Evolutionary conservation across 2,329 filamentous ascomycete species (phyloP).

Genomic region (Colletotrichum caudatum): DNA sequence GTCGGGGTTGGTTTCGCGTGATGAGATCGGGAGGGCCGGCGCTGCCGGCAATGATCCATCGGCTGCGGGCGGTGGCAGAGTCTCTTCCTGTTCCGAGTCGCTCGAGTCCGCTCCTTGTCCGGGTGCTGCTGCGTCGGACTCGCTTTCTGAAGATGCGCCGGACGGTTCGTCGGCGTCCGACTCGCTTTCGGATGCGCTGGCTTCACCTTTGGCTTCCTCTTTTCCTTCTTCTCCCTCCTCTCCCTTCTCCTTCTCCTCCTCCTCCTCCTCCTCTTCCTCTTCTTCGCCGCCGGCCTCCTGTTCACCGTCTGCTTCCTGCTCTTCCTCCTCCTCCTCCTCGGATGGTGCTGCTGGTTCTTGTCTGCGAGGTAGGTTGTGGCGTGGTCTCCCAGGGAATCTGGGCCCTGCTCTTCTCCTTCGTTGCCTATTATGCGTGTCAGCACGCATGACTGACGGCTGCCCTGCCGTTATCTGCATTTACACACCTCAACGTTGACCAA

Average conservation of each 20-base stretch:
- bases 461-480: no score
- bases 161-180: conserved; percentile 9
- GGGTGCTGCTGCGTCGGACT: conserved; percentile 11
- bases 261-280: conserved; percentile 9
- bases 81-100: conserved; percentile 27
- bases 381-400: conserved; percentile 32
- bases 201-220: not conserved
- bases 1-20: not conserved
- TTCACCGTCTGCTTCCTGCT: conserved; percentile 28
- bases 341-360: not conserved
- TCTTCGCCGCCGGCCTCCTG: conserved; percentile 8
- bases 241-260: conserved; percentile 7
- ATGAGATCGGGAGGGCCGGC: conserved; percentile 15
- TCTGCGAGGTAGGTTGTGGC: conserved; percentile 26
- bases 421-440: conserved; percentile 14
- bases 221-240: not conserved
- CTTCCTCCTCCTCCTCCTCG: conserved; percentile 17
- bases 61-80: conserved; percentile 2
- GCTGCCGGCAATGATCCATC: not conserved
- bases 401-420: conserved; percentile 26
- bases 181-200: conserved; percentile 5
- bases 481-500: conserved; percentile 30
- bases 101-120: conserved; percentile 16
- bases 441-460: not conserved
- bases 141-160: conserved; percentile 9